Evolutionary conservation across 208 protist genomes (phyloP), one percentile per base, ranked within the genome.

Genomic region (Acanthamoeba lenticulata): DNA sequence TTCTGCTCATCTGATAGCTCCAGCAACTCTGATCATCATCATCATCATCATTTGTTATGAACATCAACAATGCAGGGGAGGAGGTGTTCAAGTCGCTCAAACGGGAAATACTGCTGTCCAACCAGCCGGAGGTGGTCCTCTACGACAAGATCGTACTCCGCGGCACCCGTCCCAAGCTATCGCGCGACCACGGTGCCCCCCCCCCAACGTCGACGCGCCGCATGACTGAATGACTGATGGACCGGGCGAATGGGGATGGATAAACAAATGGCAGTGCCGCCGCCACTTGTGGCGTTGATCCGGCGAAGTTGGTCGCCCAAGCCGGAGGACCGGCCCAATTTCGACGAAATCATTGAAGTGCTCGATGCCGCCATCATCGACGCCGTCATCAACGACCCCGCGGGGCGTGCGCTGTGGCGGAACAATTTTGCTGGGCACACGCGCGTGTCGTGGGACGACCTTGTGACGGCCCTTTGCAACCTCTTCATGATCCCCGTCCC

Each of bases 1-100:
- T 60, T 60, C 21, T 60, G 52, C 21, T 11, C 52, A 27, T 60
- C 52, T n/a, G n/a, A n/a, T n/a, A n/a, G n/a, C n/a, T n/a, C n/a
- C n/a, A n/a, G n/a, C n/a, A n/a, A n/a, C n/a, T n/a, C n/a, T n/a
- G n/a, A n/a, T n/a, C n/a, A n/a, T n/a, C n/a, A n/a, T n/a, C n/a
- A n/a, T n/a, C n/a, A n/a, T n/a, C n/a, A n/a, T n/a, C n/a, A n/a
- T n/a, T n/a, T n/a, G n/a, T n/a, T n/a, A n/a, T n/a, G n/a, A n/a
- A n/a, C n/a, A n/a, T n/a, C n/a, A n/a, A n/a, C n/a, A 52, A 19
- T 52, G 19, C 11, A 74, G 77, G 77, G n/a, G 45, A 86, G 77
- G 77, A 86, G 32, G 77, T 55, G 38, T 86, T 86, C 77, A 86
- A 55, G 21, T 57, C 38, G 42, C 45, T 86, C 27, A 86, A 86